Base-by-base conservation (phyloP, 1,139 yeast species). In the Magnusiomyces ingens region DNA sequence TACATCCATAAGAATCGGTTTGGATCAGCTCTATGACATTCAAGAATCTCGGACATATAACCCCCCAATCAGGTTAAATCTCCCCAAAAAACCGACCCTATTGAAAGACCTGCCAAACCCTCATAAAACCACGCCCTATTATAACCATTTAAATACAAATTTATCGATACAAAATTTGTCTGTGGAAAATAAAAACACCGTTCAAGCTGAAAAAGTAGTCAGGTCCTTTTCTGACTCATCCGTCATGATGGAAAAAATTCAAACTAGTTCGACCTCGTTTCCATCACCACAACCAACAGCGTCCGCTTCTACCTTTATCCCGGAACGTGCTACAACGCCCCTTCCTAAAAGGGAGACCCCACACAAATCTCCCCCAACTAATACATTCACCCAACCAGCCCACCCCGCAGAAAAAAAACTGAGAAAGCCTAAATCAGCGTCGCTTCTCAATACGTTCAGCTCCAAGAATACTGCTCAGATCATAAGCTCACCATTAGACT, bases 181-280 rank as follows among this genome's bases (percentile, higher is more conserved):
- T 12, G 6, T 15, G 11, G 11, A 32, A 18, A 15, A 17, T 11
- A 18, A 40, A 8, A 40, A 17, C 22, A 21, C 21, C 10, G 10
- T 21, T 12, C 22, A 40, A 40, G 19, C 48, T 5, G 49, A 46
- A 36, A 22, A 15, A 46, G 36, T 32, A 4, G 43, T 37, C 4
- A 26, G 49, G 2, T 35, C 49, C 2, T 36, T 46, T 46, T 46
- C 49, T 15, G 49, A 46, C 18, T 37, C 49, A 19, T 46, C 49
- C 8, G 19, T 46, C 12, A 10, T 17, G 11, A 32, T 46, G 10
- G 49, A 46, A 21, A 18, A 29, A 19, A 12, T 17, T 37, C 32
- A 42, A 12, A 21, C 19, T 3, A 26, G 32, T 26, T 26, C 32
- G 4, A 26, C 32, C 8, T 26, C 32, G 8, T 26, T 26, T 26